Evolutionary conservation across 805 yeast genomes (phyloP).

Genomic region (Groenewaldozyma salmanticensis): DNA sequence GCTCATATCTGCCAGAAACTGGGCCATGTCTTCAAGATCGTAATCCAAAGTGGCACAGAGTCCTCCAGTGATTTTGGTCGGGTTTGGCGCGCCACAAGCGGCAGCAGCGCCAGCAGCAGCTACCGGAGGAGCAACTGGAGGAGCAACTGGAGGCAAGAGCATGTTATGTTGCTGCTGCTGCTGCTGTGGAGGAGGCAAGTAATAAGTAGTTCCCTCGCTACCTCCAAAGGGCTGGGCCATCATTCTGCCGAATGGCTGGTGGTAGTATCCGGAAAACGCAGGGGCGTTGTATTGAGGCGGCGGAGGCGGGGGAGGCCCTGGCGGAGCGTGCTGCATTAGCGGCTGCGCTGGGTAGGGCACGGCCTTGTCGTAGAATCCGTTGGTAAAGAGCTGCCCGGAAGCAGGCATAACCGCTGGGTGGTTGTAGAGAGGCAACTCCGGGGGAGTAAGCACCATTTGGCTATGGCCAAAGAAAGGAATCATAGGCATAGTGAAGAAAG

Average conservation of each 20-base stretch:
- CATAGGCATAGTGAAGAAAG: neutral
- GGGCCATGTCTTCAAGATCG: constrained; percentile 67
- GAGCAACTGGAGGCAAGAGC: constrained; percentile 2
- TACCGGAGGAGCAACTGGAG: constrained; percentile 3
- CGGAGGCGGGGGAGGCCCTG: neutral
- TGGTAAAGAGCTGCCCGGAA: neutral
- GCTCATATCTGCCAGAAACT: constrained; percentile 66
- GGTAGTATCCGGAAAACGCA: neutral
- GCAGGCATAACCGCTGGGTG: neutral
- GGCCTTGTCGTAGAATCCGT: no score
- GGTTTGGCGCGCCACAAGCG: constrained; percentile 1
- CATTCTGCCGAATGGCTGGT: neutral
- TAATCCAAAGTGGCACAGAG: constrained; percentile 72
- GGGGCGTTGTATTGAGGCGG: no score
- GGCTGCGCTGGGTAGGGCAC: neutral
- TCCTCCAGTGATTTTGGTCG: constrained; percentile 45
- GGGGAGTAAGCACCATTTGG: neutral
- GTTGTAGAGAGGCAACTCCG: neutral
- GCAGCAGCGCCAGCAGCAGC: neutral
- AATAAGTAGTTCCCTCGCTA: neutral
- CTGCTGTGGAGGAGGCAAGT: constrained; percentile 2
- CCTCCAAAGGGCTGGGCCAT: neutral
- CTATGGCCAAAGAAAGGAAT: neutral
- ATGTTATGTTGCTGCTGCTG: constrained; percentile 2
- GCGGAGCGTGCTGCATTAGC: no score